A percentile compares a stretch with the other conserved stretches of the same genome.
Conservation (phyloP, 306 rosid species). For the Vigna hirtella region DNA sequence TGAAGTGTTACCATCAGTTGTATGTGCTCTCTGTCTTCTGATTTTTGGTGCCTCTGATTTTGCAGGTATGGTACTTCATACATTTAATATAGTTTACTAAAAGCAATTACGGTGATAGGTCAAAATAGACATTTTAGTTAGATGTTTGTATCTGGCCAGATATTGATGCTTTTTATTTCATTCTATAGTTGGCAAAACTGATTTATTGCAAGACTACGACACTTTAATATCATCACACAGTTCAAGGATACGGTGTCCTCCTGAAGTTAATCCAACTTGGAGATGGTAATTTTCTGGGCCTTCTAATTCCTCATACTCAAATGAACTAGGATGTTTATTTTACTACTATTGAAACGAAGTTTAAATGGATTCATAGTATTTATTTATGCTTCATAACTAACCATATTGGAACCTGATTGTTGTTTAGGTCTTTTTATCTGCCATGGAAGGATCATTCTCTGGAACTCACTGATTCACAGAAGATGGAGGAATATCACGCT, state of each 20-base stretch:
- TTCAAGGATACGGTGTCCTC: slow-evolving; percentile 69
- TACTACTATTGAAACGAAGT: not conserved
- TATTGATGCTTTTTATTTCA: slow-evolving; percentile 29
- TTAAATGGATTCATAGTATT: slow-evolving; percentile 1
- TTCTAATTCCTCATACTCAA: slow-evolving; percentile 4
- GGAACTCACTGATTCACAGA: slow-evolving; percentile 58
- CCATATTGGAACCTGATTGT: slow-evolving; percentile 30
- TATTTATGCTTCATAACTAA: slow-evolving; percentile 6
- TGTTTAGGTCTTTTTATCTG: slow-evolving; percentile 72
- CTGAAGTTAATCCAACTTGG: slow-evolving; percentile 88
- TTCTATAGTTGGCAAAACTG: slow-evolving; percentile 51
- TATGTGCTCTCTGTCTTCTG: slow-evolving; percentile 81
- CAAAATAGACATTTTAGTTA: slow-evolving; percentile 19
- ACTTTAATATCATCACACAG: slow-evolving; percentile 57
- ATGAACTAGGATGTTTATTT: slow-evolving; percentile 17
- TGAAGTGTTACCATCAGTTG: slow-evolving; percentile 65
- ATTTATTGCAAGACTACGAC: slow-evolving; percentile 44
- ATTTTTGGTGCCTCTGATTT: slow-evolving; percentile 48
- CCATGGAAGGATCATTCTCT: slow-evolving; percentile 66
- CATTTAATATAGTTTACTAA: slow-evolving; percentile 22
- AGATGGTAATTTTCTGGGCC: slow-evolving; percentile 69
- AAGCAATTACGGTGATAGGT: slow-evolving; percentile 23
- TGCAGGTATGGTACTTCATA: slow-evolving; percentile 58
- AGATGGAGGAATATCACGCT: slow-evolving; percentile 79
- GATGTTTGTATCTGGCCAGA: slow-evolving; percentile 21